Conservation (phyloP, 306 rosid genomes). For the Dalbergia cultrata region DNA sequence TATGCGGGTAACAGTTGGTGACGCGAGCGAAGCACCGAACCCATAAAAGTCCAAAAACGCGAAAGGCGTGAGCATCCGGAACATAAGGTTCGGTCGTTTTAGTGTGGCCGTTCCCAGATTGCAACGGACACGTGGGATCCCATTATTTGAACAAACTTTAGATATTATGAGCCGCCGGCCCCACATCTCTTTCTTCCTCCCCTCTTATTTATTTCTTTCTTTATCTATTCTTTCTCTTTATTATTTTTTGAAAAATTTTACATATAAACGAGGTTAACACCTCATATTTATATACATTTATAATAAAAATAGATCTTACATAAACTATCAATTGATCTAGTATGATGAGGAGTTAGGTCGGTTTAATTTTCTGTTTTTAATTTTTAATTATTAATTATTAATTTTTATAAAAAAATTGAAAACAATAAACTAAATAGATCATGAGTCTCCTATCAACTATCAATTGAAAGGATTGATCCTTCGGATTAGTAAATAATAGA, state of each 20-base stretch:
- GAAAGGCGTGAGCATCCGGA: conserved; percentile 47
- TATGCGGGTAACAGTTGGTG: conserved; percentile 24
- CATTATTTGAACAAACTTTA: background rate
- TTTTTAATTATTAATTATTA: too few relatives aligned
- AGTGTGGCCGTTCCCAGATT: conserved; percentile 42
- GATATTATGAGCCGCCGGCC: conserved; percentile 47
- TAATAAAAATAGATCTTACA: too few relatives aligned
- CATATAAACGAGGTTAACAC: too few relatives aligned
- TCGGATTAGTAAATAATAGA: too few relatives aligned
- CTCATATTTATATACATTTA: too few relatives aligned
- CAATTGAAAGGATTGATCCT: too few relatives aligned
- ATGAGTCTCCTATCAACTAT: too few relatives aligned
- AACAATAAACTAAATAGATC: too few relatives aligned
- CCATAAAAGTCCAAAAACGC: conserved; percentile 51
- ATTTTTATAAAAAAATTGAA: too few relatives aligned
- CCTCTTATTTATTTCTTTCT: background rate
- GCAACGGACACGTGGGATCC: conserved; percentile 51
- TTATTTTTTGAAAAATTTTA: background rate
- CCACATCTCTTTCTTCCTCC: conserved; percentile 30
- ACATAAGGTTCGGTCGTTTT: conserved; percentile 35
- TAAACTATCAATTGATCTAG: too few relatives aligned
- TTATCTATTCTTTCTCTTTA: background rate
- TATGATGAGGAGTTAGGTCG: too few relatives aligned
- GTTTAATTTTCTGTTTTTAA: too few relatives aligned
- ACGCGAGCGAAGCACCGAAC: background rate